Base-by-base conservation (phyloP, 1,284 basidiomycete species). In the Tranzscheliella williamsii region DNA sequence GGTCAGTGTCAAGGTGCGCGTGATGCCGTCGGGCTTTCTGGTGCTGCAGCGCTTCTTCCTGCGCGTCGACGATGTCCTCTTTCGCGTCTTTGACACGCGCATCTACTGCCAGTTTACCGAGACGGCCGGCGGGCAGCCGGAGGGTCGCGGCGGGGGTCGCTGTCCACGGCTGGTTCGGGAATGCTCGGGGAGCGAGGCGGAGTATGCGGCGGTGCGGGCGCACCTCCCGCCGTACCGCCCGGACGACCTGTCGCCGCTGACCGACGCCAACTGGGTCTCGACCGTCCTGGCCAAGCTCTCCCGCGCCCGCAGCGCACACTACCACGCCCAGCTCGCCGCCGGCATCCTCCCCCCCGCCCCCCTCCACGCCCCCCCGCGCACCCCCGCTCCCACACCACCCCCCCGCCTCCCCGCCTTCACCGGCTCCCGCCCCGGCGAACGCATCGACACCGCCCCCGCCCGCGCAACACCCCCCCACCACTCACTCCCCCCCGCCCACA, bases 11-110 rank as follows among this genome's bases (percentile, higher is more conserved):
- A 77, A 77, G 32, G 70, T 77, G 11, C 87, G 95, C 46, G 92
- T 98, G 36, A 98, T 98, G 93, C 92, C 94, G 0, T 87, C 87
- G n/a, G 94, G 88, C 39, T 83, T 96, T 65, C 94, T 97, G 78
- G 85, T 97, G 56, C 85, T 99, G 8, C 84, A 87, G 1, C 84
- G 95, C 6, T 91, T 96, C 78, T 91, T 90, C n/a, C 82, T 99
- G 4, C 85, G 95, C 17, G 92, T 99, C 37, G 95, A 99, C 78
- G 85, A 89, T 47, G 95, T 99, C 32, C 84, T 97, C 31, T 98
- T 98, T 80, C 84, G 95, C 31, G 84, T 87, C 29, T 87, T 85
- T 68, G 95, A 99, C 70, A 93, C 92, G 0, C 83, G 95, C 30
- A 81, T 96, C 56, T 99, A 90, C 72, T 89, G 93, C 74, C 86